Percentiles rank a stretch among this genome's conserved stretches.
Conservation (phyloP, 345 rosid genomes). For the Sisymbrium altissimum region DNA sequence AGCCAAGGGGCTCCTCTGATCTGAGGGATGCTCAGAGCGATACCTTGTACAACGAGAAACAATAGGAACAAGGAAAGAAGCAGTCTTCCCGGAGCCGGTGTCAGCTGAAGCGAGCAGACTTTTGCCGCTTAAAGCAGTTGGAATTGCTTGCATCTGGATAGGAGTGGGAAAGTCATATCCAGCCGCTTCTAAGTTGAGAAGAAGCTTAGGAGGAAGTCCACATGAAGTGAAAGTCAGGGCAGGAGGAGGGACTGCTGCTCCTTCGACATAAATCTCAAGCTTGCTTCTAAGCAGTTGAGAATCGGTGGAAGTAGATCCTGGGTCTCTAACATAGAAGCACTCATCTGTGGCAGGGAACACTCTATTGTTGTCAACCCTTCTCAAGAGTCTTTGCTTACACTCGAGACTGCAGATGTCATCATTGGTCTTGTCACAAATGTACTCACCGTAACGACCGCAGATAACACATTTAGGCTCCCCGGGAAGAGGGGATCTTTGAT, state of each 20-base stretch:
- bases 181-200: constrained; percentile 62
- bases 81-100: constrained; percentile 92
- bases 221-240: constrained; percentile 66
- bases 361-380: constrained; percentile 24
- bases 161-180: constrained; percentile 81
- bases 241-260: constrained; percentile 54
- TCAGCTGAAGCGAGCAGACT: constrained; percentile 80
- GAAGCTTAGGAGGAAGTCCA: constrained; percentile 45
- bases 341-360: constrained; percentile 63
- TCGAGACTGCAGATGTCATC: constrained; percentile 90
- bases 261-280: constrained; percentile 68
- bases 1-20: constrained; percentile 51
- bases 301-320: constrained; percentile 33
- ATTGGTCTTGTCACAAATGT: constrained; percentile 79
- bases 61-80: constrained; percentile 77
- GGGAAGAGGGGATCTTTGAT: constrained; percentile 66
- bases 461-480: constrained; percentile 75
- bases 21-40: constrained; percentile 32
- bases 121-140: constrained; percentile 61
- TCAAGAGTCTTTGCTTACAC: constrained; percentile 57
- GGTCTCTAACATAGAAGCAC: constrained; percentile 69
- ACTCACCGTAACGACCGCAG: constrained; percentile 86
- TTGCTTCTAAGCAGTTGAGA: constrained; percentile 57
- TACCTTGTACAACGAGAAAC: constrained; percentile 53
- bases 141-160: constrained; percentile 88